phyloP scores from a whole-genome alignment of 345 rosid genomes.

The Linum usitatissimum region DNA sequence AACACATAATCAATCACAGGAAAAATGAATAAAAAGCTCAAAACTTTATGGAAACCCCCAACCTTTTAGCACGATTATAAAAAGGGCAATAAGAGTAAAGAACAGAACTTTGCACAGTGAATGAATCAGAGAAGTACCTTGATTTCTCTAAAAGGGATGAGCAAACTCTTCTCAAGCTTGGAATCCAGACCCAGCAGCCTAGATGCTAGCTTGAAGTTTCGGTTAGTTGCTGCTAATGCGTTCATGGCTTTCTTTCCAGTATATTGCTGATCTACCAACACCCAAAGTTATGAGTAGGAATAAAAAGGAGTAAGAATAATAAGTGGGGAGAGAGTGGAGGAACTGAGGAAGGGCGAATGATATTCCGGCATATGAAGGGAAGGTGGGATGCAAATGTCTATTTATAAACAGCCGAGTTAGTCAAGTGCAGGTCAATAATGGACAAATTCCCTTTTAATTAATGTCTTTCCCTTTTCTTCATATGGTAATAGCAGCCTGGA shows the following conservation, averaged over 20 bases:
- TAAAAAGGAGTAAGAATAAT: no score
- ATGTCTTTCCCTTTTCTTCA: no score
- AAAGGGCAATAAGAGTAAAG: not conserved
- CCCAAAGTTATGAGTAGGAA: no score
- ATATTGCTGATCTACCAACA: not conserved
- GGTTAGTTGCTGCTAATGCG: constrained; percentile 22
- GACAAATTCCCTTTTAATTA: no score
- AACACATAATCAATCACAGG: not conserved
- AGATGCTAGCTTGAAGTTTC: constrained; percentile 17
- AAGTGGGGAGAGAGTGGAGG: no score
- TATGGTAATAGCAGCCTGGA: no score
- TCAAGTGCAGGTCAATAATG: no score
- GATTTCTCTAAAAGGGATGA: constrained; percentile 22
- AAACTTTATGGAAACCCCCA: no score
- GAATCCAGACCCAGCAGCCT: constrained; percentile 20
- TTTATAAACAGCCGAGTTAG: no score
- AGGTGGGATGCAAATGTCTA: no score
- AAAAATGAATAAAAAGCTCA: not conserved
- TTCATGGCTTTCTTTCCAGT: constrained; percentile 15
- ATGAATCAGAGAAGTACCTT: constrained; percentile 8
- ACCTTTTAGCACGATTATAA: not conserved
- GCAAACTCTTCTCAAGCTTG: constrained; percentile 18
- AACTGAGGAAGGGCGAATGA: no score
- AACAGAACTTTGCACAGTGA: not conserved
- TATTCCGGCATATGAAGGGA: no score